phyloP scores from a whole-genome alignment of 108 stramenopile species.

The Nitzschia inconspicua region DNA sequence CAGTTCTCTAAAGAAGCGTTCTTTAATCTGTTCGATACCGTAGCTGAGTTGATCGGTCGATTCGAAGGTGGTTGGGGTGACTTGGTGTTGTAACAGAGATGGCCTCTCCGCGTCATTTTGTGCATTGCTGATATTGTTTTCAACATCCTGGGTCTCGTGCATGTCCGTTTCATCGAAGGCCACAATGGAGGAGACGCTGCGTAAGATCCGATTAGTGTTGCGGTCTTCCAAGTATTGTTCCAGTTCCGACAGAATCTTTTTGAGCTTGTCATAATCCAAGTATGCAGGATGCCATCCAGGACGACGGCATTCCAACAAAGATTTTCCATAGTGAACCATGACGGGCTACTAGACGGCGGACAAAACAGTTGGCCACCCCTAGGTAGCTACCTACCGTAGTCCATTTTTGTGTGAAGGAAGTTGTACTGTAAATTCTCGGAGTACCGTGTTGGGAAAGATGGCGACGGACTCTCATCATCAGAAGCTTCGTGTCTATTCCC shows the following conservation, averaged over 20 bases:
- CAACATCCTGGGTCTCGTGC: neutral
- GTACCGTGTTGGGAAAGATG: no score
- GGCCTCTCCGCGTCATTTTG: neutral
- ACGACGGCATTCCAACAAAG: slow-evolving; percentile 34
- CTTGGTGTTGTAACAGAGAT: no score
- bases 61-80: no score
- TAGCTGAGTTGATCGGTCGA: neutral
- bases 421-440: no score
- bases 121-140: neutral
- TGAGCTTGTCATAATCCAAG: slow-evolving; percentile 56
- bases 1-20: slow-evolving; percentile 36
- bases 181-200: neutral
- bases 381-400: no score
- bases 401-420: no score
- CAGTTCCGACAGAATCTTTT: slow-evolving; percentile 35
- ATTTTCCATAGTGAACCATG: slow-evolving; percentile 59
- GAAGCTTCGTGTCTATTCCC: no score
- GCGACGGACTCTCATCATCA: no score
- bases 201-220: neutral
- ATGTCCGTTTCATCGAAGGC: neutral
- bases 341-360: no score
- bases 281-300: slow-evolving; percentile 64
- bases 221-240: slow-evolving; percentile 7
- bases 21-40: slow-evolving; percentile 12
- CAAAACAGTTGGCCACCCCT: no score